Evolutionary conservation across 805 yeast genomes (phyloP).

Genomic region (Myxozyma kluyveri): DNA sequence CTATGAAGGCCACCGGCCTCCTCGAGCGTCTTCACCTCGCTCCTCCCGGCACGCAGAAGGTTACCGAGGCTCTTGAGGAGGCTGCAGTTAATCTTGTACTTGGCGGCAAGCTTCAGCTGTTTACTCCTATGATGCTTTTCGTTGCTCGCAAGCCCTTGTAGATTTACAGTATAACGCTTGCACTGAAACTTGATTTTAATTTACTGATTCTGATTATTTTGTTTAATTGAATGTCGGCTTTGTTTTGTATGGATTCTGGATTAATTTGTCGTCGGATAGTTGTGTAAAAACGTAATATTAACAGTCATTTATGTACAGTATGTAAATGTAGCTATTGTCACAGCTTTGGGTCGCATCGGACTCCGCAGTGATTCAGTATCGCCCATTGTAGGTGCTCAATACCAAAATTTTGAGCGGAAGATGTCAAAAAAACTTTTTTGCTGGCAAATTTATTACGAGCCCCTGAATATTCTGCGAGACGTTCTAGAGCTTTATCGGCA

Average conservation of each 20-base stretch:
- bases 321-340: neutral
- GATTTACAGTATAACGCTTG: neutral
- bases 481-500: neutral
- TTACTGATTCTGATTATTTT: neutral
- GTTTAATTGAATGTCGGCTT: neutral
- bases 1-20: slow-evolving; percentile 75
- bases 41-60: slow-evolving; percentile 87
- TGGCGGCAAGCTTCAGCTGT: slow-evolving; percentile 82
- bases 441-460: neutral
- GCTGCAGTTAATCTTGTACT: slow-evolving; percentile 94
- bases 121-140: slow-evolving; percentile 97
- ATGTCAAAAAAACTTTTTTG: slow-evolving; percentile 7
- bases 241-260: neutral
- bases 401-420: slow-evolving; percentile 4
- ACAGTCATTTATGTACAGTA: neutral
- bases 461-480: neutral
- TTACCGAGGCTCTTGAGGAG: slow-evolving; percentile 89
- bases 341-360: neutral
- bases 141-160: slow-evolving; percentile 74
- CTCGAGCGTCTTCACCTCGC: slow-evolving; percentile 85
- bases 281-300: neutral
- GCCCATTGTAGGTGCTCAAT: slow-evolving; percentile 9
- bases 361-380: slow-evolving; percentile 2
- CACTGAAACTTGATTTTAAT: neutral
- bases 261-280: neutral